phyloP scores from a whole-genome alignment of 306 rosid genomes.

The Glycyrrhiza uralensis region DNA sequence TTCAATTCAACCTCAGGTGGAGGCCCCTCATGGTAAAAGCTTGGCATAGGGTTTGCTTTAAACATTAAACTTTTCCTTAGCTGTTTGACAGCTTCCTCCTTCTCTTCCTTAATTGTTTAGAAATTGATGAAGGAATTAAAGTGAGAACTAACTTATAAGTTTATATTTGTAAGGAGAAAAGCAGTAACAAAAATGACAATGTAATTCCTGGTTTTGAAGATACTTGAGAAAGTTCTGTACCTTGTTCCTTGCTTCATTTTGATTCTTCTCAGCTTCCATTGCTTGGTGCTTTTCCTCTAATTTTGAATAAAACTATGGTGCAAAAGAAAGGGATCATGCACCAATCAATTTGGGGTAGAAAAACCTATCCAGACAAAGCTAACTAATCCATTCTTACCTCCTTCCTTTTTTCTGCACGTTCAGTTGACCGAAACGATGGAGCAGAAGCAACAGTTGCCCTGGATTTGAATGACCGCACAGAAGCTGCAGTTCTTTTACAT shows the following conservation, averaged over 20 bases:
- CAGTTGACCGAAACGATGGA: constrained; percentile 68
- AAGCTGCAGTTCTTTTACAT: constrained; percentile 49
- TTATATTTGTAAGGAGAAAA: neutral
- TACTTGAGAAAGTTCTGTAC: constrained; percentile 40
- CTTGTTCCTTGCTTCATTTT: constrained; percentile 91
- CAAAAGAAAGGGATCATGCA: constrained; percentile 17
- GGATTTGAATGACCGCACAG: constrained; percentile 48
- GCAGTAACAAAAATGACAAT: constrained; percentile 21
- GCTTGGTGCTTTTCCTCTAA: constrained; percentile 92
- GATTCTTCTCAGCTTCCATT: constrained; percentile 80
- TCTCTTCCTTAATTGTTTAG: constrained; percentile 72
- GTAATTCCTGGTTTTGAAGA: constrained; percentile 8
- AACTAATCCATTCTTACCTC: constrained; percentile 54
- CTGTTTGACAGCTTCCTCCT: constrained; percentile 75
- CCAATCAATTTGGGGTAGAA: constrained; percentile 7
- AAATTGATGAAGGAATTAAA: constrained; percentile 26
- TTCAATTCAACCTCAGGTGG: constrained; percentile 92
- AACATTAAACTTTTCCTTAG: constrained; percentile 87
- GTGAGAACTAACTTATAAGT: neutral
- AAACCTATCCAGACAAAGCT: constrained; percentile 17
- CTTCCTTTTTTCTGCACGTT: constrained; percentile 90
- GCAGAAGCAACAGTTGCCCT: constrained; percentile 67
- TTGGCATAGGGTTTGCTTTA: constrained; percentile 97
- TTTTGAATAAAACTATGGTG: constrained; percentile 65
- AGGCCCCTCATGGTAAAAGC: constrained; percentile 95